Base-by-base conservation (phyloP, 2,329 filamentous ascomycete species). In the Dryadomyces quercivorus region DNA sequence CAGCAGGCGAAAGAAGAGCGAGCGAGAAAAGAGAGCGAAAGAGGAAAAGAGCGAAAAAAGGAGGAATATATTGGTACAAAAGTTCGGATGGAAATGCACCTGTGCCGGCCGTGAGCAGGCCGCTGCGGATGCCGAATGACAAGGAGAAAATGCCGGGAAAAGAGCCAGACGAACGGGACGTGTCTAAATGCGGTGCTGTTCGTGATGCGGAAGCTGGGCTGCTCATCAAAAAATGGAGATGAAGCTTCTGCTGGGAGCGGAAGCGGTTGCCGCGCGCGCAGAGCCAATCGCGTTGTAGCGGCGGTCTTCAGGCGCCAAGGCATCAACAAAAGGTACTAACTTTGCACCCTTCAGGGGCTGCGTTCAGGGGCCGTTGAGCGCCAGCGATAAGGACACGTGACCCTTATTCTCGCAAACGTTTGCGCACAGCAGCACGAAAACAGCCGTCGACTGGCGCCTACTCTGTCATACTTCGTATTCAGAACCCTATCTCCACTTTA, bases 221-320 rank as follows among this genome's bases (percentile, higher is more conserved):
- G 26, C 46, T 34, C 46, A 26, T 15, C 36, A 40, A 40, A 40
- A 40, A 40, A 40, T 18, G 5, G 31, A 38, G 31, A 50, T 34
- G 50, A 43, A 51, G 36, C 36, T 48, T 48, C 22, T 20, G 26
- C 6, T 20, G n/a, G 31, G 26, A 31, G 26, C 26, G 26, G 49
- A 50, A 10, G 48, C 31, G 46, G 45, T 43, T 46, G 42, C 50
- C 47, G 46, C 43, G 42, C 26, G 45, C 10, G 22, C 26, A 43
- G 20, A 58, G 46, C 67, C 63, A 68, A 69, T 69, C 61, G 66
- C 52, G 55, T 43, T 3, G 12, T 20, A 13, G 10, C 38, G 20
- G 21, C 3, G 9, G 15, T 6, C 20, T 31, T 56, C 36, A 70
- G 69, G 68, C 68, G 63, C 61, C 62, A 66, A 69, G 69, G 67